Conservation (phyloP, 2,329 filamentous ascomycete genomes). For the Phaeomoniella chlamydospora region DNA sequence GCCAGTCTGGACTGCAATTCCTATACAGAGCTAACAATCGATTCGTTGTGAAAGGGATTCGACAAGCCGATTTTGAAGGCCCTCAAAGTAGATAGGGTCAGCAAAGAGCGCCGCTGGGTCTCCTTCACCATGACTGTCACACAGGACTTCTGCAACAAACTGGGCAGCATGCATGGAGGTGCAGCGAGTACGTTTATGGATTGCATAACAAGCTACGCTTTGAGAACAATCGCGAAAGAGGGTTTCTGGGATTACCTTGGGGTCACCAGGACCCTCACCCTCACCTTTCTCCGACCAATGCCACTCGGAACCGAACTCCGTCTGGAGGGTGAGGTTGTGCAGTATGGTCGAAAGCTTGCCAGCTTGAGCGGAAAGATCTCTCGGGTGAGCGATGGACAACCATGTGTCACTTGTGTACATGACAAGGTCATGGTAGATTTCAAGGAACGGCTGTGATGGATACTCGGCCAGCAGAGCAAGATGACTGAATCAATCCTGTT, state of each 20-base stretch:
- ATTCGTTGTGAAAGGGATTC: background rate
- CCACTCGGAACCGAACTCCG: constrained; percentile 35
- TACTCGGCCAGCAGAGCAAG: no score
- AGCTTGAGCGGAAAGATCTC: background rate
- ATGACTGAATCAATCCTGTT: no score
- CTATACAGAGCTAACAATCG: no score
- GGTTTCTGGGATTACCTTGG: constrained; percentile 19
- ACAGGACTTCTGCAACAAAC: background rate
- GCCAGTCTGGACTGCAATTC: no score
- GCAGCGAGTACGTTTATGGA: constrained; percentile 30
- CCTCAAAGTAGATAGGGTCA: background rate
- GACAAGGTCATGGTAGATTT: background rate
- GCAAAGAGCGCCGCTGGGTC: background rate
- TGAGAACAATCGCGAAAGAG: background rate
- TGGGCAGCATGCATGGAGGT: constrained; percentile 13
- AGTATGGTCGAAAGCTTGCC: background rate
- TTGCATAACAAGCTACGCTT: constrained; percentile 13
- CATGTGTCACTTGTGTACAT: background rate
- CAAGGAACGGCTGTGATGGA: background rate
- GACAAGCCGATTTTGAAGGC: background rate
- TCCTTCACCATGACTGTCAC: background rate
- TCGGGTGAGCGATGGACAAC: background rate
- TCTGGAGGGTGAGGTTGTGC: constrained; percentile 41
- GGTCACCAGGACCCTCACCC: constrained; percentile 50
- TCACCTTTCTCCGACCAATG: constrained; percentile 53